Evolutionary conservation across 225 moss, liverwort and hornwort genomes (phyloP), one percentile per base, ranked within the genome.

Genomic region (Marchantia paleacea): DNA sequence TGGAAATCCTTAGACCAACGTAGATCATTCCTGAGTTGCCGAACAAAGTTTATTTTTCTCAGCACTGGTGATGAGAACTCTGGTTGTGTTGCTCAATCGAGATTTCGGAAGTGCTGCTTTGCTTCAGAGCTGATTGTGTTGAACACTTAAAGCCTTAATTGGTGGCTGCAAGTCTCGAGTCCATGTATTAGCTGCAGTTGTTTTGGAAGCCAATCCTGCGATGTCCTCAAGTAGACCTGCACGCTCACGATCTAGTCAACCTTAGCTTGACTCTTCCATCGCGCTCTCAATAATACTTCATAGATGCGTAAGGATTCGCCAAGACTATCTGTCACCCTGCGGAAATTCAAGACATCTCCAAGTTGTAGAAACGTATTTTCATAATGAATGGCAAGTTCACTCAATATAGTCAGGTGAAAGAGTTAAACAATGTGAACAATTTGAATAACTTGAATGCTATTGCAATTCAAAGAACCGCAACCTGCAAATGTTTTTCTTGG

Each of bases 391-490:
- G 26, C 53, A 75, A 54, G 53, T 75, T 28, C 55, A 55, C 26
- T 26, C 75, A 55, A 57, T 75, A 4, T 47, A 69, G 69, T 31
- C 69, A 69, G 7, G 11, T 30, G 30, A 31, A 69, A 67, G 18
- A 68, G 52, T 5, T 55, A 52, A 10, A 52, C 12, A 24, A 13
- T 24, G 29, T 75, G 26, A 57, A 28, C 54, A 55, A 20, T 50
- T 50, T 73, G 73, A 50, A 73, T 73, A 5, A 73, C 55, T 30
- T 7, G 53, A n/a, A 75, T 55, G 0, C 55, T 11, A 26, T 75
- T 57, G 47, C 54, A 54, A 54, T 26, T 55, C 75, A 26, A 55
- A 75, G 75, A 75, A 75, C 15, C 75, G 47, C 52, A 75, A 55
- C 75, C 15, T 10, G 22, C 28, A 75, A 75, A 75, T 25, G 22